Evolutionary conservation across 2,329 filamentous ascomycete genomes (phyloP).

Genomic region (Clonostachys byssicola): DNA sequence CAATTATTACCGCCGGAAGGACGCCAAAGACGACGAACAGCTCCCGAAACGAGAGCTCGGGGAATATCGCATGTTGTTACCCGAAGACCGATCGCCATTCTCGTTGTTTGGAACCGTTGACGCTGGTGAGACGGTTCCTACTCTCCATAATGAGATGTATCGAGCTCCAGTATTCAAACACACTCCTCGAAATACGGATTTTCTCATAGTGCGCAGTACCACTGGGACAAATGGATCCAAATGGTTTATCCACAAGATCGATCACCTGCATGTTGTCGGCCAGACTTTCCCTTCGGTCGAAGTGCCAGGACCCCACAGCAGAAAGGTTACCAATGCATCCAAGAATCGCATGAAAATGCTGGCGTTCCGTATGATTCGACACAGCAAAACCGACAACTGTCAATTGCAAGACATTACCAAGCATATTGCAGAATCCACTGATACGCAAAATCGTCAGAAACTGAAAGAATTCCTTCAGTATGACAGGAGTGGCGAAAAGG

Average conservation of each 20-base stretch:
- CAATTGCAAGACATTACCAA: slow-evolving; percentile 82
- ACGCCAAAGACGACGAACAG: slow-evolving; percentile 65
- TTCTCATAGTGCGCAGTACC: slow-evolving; percentile 77
- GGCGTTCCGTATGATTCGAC: slow-evolving; percentile 81
- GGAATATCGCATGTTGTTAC: slow-evolving; percentile 81
- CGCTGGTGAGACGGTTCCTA: slow-evolving; percentile 83
- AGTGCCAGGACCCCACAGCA: slow-evolving; percentile 87
- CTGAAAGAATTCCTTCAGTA: slow-evolving; percentile 95
- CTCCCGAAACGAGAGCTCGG: slow-evolving; percentile 81
- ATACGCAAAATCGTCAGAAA: slow-evolving; percentile 94
- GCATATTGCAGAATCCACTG: slow-evolving; percentile 88
- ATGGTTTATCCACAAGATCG: slow-evolving; percentile 84
- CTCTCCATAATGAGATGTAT: slow-evolving; percentile 93
- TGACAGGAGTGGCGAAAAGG: slow-evolving; percentile 74
- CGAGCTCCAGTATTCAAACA: slow-evolving; percentile 92
- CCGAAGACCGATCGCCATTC: slow-evolving; percentile 94
- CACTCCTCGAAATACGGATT: slow-evolving; percentile 72
- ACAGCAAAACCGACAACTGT: slow-evolving; percentile 64
- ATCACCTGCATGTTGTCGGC: slow-evolving; percentile 86
- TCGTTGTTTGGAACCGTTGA: slow-evolving; percentile 92
- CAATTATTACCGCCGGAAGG: slow-evolving; percentile 91
- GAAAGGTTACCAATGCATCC: slow-evolving; percentile 93
- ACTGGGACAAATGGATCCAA: slow-evolving; percentile 74
- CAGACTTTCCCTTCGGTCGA: slow-evolving; percentile 91
- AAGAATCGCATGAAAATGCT: slow-evolving; percentile 98